Evolutionary conservation across 495 filamentous ascomycete genomes (phyloP).

Genomic region (Barbatosphaeria neglecta): DNA sequence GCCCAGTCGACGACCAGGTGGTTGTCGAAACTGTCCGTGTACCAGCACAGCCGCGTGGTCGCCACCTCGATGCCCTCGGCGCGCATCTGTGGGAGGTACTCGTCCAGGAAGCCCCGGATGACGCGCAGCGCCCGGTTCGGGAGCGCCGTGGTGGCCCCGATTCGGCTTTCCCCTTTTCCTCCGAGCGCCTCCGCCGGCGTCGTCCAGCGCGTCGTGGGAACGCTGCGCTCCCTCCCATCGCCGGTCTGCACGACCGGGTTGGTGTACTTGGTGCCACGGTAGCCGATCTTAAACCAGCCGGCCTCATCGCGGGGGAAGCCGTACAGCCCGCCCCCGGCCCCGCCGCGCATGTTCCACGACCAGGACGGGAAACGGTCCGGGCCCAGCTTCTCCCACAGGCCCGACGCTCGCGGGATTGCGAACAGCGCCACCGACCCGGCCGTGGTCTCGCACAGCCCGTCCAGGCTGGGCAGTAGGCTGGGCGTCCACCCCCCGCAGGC

Average conservation of each 20-base stretch:
- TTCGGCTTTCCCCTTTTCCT: slow-evolving; percentile 6
- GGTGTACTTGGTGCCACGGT: slow-evolving; percentile 31
- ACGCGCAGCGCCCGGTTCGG: slow-evolving; percentile 10
- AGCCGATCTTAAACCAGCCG: slow-evolving; percentile 33
- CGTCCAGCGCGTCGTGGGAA: slow-evolving; percentile 24
- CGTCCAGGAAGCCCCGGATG: slow-evolving; percentile 18
- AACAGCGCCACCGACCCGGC: slow-evolving; percentile 27
- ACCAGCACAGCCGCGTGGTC: slow-evolving; percentile 63
- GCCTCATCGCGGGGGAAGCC: slow-evolving; percentile 26
- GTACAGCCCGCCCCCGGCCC: slow-evolving; percentile 21
- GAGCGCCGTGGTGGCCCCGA: slow-evolving; percentile 3
- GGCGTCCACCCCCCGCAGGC: slow-evolving; percentile 26
- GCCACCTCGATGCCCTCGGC: slow-evolving; percentile 10
- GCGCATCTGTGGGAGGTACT: slow-evolving; percentile 22
- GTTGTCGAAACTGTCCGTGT: slow-evolving; percentile 44
- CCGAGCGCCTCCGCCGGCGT: too few species aligned
- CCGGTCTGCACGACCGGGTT: slow-evolving; percentile 1
- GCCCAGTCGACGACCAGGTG: slow-evolving; percentile 64
- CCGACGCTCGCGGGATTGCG: slow-evolving; percentile 16
- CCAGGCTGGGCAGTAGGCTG: slow-evolving; percentile 16
- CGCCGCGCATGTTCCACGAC: slow-evolving; percentile 18
- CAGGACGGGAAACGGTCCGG: slow-evolving; percentile 25
- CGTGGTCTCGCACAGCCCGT: slow-evolving; percentile 29
- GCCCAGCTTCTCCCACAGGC: slow-evolving; percentile 19
- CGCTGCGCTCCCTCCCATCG: slow-evolving; percentile 19